Evolutionary conservation across 345 rosid genomes (phyloP).

Genomic region (Nephelium lappaceum): DNA sequence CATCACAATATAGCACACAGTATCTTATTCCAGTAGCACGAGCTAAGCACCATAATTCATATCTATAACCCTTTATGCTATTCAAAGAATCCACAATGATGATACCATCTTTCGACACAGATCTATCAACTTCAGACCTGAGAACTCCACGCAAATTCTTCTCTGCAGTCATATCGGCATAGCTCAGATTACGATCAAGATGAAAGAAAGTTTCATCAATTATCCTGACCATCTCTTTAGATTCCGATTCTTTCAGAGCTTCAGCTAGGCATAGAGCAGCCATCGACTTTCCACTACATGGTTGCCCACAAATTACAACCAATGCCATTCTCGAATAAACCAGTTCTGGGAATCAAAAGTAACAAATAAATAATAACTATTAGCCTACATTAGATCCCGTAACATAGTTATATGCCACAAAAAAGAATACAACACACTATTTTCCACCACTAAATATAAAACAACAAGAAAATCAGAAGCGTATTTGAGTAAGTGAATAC

Average conservation of each 20-base stretch:
- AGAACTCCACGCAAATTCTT: constrained; percentile 92
- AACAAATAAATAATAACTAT: not conserved
- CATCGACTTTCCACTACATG: constrained; percentile 87
- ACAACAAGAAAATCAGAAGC: not conserved
- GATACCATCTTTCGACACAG: constrained; percentile 78
- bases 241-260: constrained; percentile 67
- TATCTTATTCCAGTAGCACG: constrained; percentile 88
- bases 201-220: constrained; percentile 80
- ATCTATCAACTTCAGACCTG: constrained; percentile 97
- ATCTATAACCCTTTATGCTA: constrained; percentile 92
- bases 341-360: not conserved
- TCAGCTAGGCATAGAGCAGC: constrained; percentile 67
- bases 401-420: not conserved
- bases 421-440: too few relatives aligned
- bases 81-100: constrained; percentile 92
- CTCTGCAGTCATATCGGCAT: constrained; percentile 87
- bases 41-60: constrained; percentile 95
- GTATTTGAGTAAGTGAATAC: not conserved
- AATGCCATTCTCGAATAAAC: constrained; percentile 58
- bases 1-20: constrained; percentile 75
- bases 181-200: constrained; percentile 87
- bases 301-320: constrained; percentile 94
- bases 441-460: not conserved
- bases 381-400: not conserved
- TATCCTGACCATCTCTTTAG: constrained; percentile 58